Evolutionary conservation across 176 grass and related monocot genomes (phyloP).

Genomic region (Metroxylon sagu): DNA sequence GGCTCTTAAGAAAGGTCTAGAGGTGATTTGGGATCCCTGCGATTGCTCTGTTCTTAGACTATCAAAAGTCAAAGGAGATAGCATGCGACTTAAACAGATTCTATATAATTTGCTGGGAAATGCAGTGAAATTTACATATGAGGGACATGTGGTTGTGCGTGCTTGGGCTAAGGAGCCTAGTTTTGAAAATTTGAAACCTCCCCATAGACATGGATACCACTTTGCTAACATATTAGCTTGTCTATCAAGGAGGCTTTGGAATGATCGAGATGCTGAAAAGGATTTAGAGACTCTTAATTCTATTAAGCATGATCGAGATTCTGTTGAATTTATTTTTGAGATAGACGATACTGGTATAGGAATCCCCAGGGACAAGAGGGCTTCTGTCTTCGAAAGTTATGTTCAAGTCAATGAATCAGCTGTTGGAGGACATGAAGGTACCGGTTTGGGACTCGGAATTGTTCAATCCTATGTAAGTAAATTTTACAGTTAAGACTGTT

Average conservation of each 20-base stretch:
- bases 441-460: slow-evolving; percentile 74
- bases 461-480: slow-evolving; percentile 79
- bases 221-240: not conserved
- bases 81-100: slow-evolving; percentile 54
- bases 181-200: slow-evolving; percentile 2
- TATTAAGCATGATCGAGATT: slow-evolving; percentile 18
- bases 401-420: slow-evolving; percentile 56
- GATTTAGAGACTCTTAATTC: not conserved
- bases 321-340: slow-evolving; percentile 56
- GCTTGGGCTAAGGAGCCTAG: slow-evolving; percentile 52
- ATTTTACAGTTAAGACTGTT: not conserved
- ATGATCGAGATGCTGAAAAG: not conserved
- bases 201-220: slow-evolving; percentile 20
- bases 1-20: slow-evolving; percentile 38
- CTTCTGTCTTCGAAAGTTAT: slow-evolving; percentile 75
- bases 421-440: slow-evolving; percentile 38
- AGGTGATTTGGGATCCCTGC: slow-evolving; percentile 81
- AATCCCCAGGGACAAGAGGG: slow-evolving; percentile 55
- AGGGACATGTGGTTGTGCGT: slow-evolving; percentile 44
- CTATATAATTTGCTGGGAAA: slow-evolving; percentile 77
- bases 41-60: slow-evolving; percentile 50
- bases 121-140: slow-evolving; percentile 59
- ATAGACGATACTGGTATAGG: slow-evolving; percentile 68
- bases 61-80: slow-evolving; percentile 31
- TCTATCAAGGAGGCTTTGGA: slow-evolving; percentile 6